phyloP scores from a whole-genome alignment of 169 alveolate genomes.

The Plasmodium vivax region DNA sequence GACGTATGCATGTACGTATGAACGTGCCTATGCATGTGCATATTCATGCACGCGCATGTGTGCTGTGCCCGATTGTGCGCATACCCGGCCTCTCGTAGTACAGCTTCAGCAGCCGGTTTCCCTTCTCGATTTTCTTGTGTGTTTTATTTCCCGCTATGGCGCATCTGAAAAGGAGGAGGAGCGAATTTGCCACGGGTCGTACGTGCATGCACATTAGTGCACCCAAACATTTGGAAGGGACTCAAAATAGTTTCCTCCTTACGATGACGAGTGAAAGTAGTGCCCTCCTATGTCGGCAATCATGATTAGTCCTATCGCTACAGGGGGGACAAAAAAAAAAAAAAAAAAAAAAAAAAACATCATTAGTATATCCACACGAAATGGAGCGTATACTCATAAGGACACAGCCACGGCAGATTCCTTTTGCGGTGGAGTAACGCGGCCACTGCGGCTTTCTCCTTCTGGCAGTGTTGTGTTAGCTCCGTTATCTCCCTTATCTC shows the following conservation, averaged over 20 bases:
- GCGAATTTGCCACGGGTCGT: not conserved
- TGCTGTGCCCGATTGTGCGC: not conserved
- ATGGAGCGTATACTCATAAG: not conserved
- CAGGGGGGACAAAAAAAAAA: not conserved
- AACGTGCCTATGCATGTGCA: not conserved
- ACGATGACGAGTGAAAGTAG: slow-evolving; percentile 73
- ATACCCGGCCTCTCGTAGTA: slow-evolving; percentile 70
- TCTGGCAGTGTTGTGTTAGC: not conserved
- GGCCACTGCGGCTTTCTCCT: not conserved
- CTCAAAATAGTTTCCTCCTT: slow-evolving; percentile 17
- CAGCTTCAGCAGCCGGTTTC: slow-evolving; percentile 46
- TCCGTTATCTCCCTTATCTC: too few species aligned
- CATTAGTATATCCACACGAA: not conserved
- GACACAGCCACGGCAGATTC: not conserved
- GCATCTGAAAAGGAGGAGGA: slow-evolving; percentile 18
- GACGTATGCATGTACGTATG: too few species aligned
- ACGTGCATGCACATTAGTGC: not conserved
- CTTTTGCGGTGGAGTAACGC: not conserved
- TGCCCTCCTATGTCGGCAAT: slow-evolving; percentile 77
- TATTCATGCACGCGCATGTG: not conserved
- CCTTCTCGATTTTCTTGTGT: slow-evolving; percentile 75
- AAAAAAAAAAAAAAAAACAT: not conserved
- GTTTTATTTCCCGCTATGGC: slow-evolving; percentile 73
- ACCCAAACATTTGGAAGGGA: not conserved
- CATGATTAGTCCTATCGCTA: slow-evolving; percentile 71